phyloP scores from a whole-genome alignment of 2,329 filamentous ascomycete genomes.

The Pyrenochaeta sp. region DNA sequence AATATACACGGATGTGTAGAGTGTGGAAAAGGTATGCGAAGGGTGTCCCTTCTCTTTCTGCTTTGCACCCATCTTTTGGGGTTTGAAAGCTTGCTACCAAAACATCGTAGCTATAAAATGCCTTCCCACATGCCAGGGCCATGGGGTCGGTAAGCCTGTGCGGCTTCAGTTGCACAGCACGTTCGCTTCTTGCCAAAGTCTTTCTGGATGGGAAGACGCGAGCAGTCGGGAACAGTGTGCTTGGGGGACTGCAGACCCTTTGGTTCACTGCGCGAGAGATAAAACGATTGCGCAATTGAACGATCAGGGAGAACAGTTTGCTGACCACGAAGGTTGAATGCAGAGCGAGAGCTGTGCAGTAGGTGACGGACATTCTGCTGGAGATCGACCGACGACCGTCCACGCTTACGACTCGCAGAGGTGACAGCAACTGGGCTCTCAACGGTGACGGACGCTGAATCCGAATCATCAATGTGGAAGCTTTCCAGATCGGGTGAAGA shows the following conservation, averaged over 20 bases:
- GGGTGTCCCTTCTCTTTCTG: constrained; percentile 22
- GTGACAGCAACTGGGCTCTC: constrained; percentile 36
- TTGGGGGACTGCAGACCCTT: constrained; percentile 52
- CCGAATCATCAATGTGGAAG: constrained; percentile 61
- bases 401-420: constrained; percentile 62
- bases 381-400: constrained; percentile 67
- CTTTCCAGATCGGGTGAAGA: constrained; percentile 51
- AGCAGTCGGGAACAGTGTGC: constrained; percentile 49
- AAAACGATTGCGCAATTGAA: constrained; percentile 44
- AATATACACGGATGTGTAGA: constrained; percentile 31
- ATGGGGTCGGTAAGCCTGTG: constrained; percentile 59
- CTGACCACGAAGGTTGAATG: constrained; percentile 46
- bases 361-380: constrained; percentile 75
- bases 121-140: constrained; percentile 74
- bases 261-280: constrained; percentile 35
- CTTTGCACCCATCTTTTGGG: constrained; percentile 28
- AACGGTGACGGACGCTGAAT: constrained; percentile 36
- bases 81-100: constrained; percentile 11
- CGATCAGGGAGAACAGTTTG: constrained; percentile 47
- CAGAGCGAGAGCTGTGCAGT: constrained; percentile 55
- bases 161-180: constrained; percentile 70
- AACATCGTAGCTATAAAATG: constrained; percentile 56
- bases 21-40: constrained; percentile 13
- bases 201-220: constrained; percentile 55
- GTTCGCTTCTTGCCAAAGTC: constrained; percentile 68